Evolutionary conservation across 345 rosid genomes (phyloP).

Genomic region (Aurinia saxatilis): DNA sequence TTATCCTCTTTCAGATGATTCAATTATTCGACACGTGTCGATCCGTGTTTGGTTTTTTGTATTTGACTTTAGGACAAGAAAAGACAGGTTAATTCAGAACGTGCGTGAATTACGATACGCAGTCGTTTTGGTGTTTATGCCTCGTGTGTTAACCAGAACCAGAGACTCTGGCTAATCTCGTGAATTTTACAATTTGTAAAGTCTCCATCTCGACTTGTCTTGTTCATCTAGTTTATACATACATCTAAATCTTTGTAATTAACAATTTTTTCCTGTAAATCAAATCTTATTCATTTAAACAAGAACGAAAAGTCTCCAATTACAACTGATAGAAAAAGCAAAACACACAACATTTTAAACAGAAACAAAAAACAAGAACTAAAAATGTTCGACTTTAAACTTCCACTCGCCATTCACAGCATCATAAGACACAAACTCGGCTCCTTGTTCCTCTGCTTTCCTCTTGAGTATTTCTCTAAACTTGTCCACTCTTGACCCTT

Average conservation of each 20-base stretch:
- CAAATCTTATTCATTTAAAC: no score
- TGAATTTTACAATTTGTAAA: no score
- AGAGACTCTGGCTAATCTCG: background rate
- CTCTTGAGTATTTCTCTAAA: slow-evolving; percentile 80
- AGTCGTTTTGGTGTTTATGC: background rate
- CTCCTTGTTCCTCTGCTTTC: slow-evolving; percentile 89
- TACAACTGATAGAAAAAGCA: no score
- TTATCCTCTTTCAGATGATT: background rate
- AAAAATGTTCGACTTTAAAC: slow-evolving; percentile 61
- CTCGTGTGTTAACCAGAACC: background rate
- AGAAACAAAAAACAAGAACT: no score
- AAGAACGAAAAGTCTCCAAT: no score
- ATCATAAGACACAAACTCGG: slow-evolving; percentile 77
- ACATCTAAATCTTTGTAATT: no score
- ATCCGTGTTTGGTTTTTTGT: background rate
- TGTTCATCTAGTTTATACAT: no score
- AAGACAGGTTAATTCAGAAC: background rate
- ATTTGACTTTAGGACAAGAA: slow-evolving; percentile 5
- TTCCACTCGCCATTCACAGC: slow-evolving; percentile 80
- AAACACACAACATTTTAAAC: no score
- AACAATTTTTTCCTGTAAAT: no score
- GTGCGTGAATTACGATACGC: slow-evolving; percentile 3
- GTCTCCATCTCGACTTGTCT: no score
- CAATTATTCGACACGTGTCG: background rate
- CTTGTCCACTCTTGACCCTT: slow-evolving; percentile 59